These are phyloP conservation scores for Ampelocalamus luodianensis DNA, from an alignment of 176 grass and related monocot genomes.

Conservation along the genomic window DNA sequence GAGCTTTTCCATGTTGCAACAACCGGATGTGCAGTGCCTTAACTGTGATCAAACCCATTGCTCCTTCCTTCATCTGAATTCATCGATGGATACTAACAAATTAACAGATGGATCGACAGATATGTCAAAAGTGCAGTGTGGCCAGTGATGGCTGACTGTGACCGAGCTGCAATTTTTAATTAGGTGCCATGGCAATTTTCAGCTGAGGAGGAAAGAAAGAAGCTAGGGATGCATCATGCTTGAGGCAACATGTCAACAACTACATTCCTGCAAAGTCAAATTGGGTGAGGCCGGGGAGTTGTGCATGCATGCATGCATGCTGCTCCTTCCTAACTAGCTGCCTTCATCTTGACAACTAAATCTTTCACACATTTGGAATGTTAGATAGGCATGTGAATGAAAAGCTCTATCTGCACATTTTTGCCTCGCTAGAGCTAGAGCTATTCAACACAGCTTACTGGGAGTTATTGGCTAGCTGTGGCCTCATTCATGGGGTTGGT, in stretches of 20 bases:
- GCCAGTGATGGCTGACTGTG: neutral
- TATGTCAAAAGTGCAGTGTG: slow-evolving; percentile 18
- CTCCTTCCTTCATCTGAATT: slow-evolving; percentile 9
- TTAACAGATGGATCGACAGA: slow-evolving; percentile 19
- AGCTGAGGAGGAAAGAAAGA: slow-evolving; percentile 14
- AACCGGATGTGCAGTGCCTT: slow-evolving; percentile 41
- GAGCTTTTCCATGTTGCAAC: slow-evolving; percentile 36
- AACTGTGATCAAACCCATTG: slow-evolving; percentile 17
- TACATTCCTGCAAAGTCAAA: slow-evolving; percentile 50
- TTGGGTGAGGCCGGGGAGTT: neutral
- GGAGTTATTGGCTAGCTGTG: slow-evolving; percentile 17
- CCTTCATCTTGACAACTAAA: neutral
- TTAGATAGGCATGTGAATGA: neutral
- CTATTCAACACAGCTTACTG: neutral
- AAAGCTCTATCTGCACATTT: neutral
- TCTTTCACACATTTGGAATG: slow-evolving; percentile 2
- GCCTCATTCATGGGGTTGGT: slow-evolving; percentile 6
- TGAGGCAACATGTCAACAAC: slow-evolving; percentile 45
- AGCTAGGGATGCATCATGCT: neutral
- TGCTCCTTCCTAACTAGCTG: neutral
- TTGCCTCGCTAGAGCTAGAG: neutral
- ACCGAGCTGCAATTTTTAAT: neutral
- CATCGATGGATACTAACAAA: neutral
- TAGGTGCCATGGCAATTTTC: slow-evolving; percentile 48
- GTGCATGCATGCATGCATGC: neutral